Percentiles rank a stretch among this genome's conserved stretches.
phyloP scores from a whole-genome alignment of 768 basidiomycete species.

The Boletus pseudo-olivaceus region DNA sequence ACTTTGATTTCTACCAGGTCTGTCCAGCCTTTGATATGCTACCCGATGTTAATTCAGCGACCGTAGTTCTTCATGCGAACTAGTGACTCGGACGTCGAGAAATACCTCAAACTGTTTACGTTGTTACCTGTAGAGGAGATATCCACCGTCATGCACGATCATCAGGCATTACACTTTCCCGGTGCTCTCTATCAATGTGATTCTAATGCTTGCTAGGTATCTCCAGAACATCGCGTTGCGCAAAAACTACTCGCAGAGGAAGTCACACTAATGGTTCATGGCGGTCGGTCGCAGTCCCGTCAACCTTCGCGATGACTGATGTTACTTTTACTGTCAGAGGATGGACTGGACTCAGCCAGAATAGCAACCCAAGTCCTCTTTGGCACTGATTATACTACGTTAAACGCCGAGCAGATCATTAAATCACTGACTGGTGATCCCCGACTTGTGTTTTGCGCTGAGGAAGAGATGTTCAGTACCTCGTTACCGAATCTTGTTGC shows the following conservation, averaged over 20 bases:
- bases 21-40: not conserved
- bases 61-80: constrained; percentile 84
- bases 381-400: constrained; percentile 33
- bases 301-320: not conserved
- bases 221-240: constrained; percentile 42
- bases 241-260: constrained; percentile 54
- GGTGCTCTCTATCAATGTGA: not conserved
- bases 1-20: constrained; percentile 95
- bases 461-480: constrained; percentile 48
- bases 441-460: constrained; percentile 51
- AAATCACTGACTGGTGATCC: constrained; percentile 63
- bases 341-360: constrained; percentile 40
- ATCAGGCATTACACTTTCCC: constrained; percentile 42
- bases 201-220: constrained; percentile 13
- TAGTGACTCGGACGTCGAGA: constrained; percentile 74
- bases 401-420: constrained; percentile 55
- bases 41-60: not conserved
- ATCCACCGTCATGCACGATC: constrained; percentile 50
- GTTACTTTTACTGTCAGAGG: constrained; percentile 25
- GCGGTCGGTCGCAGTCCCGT: constrained; percentile 35
- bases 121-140: constrained; percentile 62
- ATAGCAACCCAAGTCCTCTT: constrained; percentile 47
- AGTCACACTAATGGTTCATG: constrained; percentile 59
- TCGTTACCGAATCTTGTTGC: constrained; percentile 62
- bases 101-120: constrained; percentile 81